These are phyloP conservation scores for Stagonosporopsis rhizophila DNA, from an alignment of 2,329 filamentous ascomycete species.

Conservation along the genomic window DNA sequence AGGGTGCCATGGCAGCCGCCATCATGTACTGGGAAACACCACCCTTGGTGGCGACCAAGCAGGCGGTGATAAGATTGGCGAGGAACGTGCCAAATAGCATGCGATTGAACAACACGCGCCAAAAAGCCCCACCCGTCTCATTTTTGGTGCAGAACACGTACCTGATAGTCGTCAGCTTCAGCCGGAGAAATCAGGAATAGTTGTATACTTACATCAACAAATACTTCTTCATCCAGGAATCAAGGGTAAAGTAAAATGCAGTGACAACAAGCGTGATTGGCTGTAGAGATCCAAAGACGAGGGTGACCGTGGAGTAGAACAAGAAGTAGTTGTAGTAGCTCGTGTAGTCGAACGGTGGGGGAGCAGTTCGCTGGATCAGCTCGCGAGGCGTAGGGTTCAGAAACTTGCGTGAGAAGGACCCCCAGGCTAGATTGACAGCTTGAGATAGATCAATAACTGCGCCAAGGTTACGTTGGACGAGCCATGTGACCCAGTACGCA, in stretches of 20 bases:
- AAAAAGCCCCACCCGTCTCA: slow-evolving; percentile 91
- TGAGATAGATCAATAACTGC: slow-evolving; percentile 95
- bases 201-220: slow-evolving; percentile 69
- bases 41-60: slow-evolving; percentile 76
- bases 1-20: slow-evolving; percentile 73
- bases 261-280: slow-evolving; percentile 86
- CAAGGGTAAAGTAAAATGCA: slow-evolving; percentile 86
- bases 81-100: slow-evolving; percentile 82
- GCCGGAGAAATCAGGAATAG: neutral
- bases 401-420: slow-evolving; percentile 85
- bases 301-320: slow-evolving; percentile 87
- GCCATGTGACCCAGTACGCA: slow-evolving; percentile 79
- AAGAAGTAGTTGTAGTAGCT: slow-evolving; percentile 98
- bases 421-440: slow-evolving; percentile 80
- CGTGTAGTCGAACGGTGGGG: slow-evolving; percentile 91
- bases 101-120: slow-evolving; percentile 92
- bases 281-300: slow-evolving; percentile 85
- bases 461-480: slow-evolving; percentile 90
- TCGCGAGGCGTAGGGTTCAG: slow-evolving; percentile 87
- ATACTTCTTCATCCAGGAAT: slow-evolving; percentile 94
- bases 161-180: slow-evolving; percentile 28
- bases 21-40: slow-evolving; percentile 53
- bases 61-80: slow-evolving; percentile 77
- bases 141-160: slow-evolving; percentile 96
- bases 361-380: slow-evolving; percentile 90